These are phyloP conservation scores for Hanseniaspora osmophila DNA, from an alignment of 805 yeast genomes.

Conservation along the genomic window DNA sequence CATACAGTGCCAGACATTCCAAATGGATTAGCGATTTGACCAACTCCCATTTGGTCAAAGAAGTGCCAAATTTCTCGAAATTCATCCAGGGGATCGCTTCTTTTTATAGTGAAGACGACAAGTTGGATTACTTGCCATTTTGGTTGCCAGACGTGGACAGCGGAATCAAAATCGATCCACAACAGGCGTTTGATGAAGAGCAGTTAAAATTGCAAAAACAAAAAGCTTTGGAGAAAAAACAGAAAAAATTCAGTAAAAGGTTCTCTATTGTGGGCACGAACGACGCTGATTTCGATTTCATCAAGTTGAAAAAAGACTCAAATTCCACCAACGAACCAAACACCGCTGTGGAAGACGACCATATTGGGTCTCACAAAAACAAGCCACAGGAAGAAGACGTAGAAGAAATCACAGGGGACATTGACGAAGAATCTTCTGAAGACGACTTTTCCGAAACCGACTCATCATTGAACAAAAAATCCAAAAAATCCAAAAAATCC, in stretches of 20 bases:
- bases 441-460: neutral
- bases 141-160: slow-evolving; percentile 86
- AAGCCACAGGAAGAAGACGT: slow-evolving; percentile 37
- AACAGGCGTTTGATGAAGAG: slow-evolving; percentile 60
- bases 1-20: slow-evolving; percentile 28
- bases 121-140: slow-evolving; percentile 78
- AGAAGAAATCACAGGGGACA: slow-evolving; percentile 2
- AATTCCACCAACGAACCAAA: neutral
- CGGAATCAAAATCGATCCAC: slow-evolving; percentile 67
- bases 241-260: slow-evolving; percentile 24
- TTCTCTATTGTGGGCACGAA: slow-evolving; percentile 15
- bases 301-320: neutral
- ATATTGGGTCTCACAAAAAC: slow-evolving; percentile 13
- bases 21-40: slow-evolving; percentile 82
- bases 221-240: slow-evolving; percentile 21
- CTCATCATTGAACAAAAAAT: slow-evolving; percentile 2
- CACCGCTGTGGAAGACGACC: slow-evolving; percentile 1
- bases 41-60: slow-evolving; percentile 73
- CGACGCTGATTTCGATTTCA: slow-evolving; percentile 4
- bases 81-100: slow-evolving; percentile 87
- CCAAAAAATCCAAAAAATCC: slow-evolving; percentile 13
- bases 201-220: slow-evolving; percentile 37
- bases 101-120: slow-evolving; percentile 78
- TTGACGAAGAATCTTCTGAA: neutral
- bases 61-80: slow-evolving; percentile 86